These are phyloP conservation scores for Leptographium procerum DNA, from an alignment of 2,329 filamentous ascomycete genomes.

Conservation along the genomic window DNA sequence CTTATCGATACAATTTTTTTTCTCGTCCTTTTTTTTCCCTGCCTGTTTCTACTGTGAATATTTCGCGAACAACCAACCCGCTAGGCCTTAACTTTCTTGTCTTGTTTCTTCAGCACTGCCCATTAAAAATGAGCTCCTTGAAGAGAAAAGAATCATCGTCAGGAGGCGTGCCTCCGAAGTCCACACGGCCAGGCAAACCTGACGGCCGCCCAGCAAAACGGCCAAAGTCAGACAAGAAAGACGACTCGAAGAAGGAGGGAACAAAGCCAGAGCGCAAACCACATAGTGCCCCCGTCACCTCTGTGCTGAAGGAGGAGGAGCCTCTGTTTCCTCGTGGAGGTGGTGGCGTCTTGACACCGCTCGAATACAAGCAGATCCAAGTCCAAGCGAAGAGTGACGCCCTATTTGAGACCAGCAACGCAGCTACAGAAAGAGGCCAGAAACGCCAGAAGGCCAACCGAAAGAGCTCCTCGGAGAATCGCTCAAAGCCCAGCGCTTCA, in stretches of 20 bases:
- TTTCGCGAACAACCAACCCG: neutral
- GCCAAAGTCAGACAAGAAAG: conserved; percentile 6
- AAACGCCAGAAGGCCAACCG: conserved; percentile 38
- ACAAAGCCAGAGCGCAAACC: conserved; percentile 1
- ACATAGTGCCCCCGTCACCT: conserved; percentile 23
- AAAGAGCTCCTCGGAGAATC: conserved; percentile 27
- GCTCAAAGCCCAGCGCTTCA: conserved; percentile 31
- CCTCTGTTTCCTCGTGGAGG: conserved; percentile 87
- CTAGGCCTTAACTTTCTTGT: neutral
- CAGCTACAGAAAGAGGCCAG: conserved; percentile 27
- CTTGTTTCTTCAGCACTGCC: neutral
- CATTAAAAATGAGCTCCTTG: conserved; percentile 10
- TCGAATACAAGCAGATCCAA: conserved; percentile 94
- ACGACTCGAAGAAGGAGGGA: conserved; percentile 1
- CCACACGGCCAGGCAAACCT: neutral
- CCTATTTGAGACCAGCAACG: conserved; percentile 67
- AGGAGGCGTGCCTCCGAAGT: neutral
- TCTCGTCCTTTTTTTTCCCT: neutral
- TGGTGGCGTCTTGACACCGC: conserved; percentile 75
- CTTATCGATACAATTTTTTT: conserved; percentile 1
- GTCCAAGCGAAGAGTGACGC: conserved; percentile 89
- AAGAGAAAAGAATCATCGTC: conserved; percentile 12
- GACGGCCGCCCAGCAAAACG: conserved; percentile 11
- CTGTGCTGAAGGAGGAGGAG: conserved; percentile 62
- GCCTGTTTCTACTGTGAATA: neutral